A percentile compares a stretch with the other conserved stretches of the same genome.
Conservation (phyloP, 768 basidiomycete species). For the Leccinellum rugosiceps region DNA sequence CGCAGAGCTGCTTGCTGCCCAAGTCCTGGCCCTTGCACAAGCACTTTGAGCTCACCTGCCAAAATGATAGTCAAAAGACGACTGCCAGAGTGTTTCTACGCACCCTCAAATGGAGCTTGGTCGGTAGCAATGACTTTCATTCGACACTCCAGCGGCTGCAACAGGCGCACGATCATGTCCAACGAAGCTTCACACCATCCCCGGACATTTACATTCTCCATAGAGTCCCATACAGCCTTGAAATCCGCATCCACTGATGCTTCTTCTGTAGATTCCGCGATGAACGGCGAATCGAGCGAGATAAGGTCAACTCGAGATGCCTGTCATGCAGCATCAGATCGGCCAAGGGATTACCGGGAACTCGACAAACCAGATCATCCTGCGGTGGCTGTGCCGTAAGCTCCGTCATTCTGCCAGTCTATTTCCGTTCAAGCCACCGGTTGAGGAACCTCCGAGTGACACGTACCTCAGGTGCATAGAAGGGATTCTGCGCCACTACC, state of each 20-base stretch:
- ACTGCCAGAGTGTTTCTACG: slow-evolving; percentile 13
- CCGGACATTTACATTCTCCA: slow-evolving; percentile 44
- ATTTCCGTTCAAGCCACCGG: slow-evolving; percentile 6
- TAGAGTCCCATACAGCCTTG: slow-evolving; percentile 52
- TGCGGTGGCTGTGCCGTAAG: neutral
- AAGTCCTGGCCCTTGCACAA: slow-evolving; percentile 34
- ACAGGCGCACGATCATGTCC: slow-evolving; percentile 48
- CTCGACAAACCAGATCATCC: slow-evolving; percentile 21
- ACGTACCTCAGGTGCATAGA: slow-evolving; percentile 20
- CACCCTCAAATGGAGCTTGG: slow-evolving; percentile 60
- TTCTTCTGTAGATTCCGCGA: slow-evolving; percentile 40
- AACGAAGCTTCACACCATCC: slow-evolving; percentile 68
- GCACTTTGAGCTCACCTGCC: slow-evolving; percentile 65
- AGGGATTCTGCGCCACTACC: slow-evolving; percentile 17
- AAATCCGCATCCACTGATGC: slow-evolving; percentile 41
- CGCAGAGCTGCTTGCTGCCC: slow-evolving; percentile 42
- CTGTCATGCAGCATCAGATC: slow-evolving; percentile 26
- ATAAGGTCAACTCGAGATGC: slow-evolving; percentile 56
- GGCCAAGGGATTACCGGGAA: neutral
- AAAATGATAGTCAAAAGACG: neutral
- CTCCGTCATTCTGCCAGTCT: slow-evolving; percentile 9
- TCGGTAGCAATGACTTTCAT: slow-evolving; percentile 54
- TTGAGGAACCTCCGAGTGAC: neutral
- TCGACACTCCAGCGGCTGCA: slow-evolving; percentile 46
- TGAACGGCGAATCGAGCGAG: slow-evolving; percentile 69